Percentiles rank a stretch among this genome's conserved stretches.
Conservation (phyloP, 805 yeast species). For the Zygosaccharomyces rouxii region DNA sequence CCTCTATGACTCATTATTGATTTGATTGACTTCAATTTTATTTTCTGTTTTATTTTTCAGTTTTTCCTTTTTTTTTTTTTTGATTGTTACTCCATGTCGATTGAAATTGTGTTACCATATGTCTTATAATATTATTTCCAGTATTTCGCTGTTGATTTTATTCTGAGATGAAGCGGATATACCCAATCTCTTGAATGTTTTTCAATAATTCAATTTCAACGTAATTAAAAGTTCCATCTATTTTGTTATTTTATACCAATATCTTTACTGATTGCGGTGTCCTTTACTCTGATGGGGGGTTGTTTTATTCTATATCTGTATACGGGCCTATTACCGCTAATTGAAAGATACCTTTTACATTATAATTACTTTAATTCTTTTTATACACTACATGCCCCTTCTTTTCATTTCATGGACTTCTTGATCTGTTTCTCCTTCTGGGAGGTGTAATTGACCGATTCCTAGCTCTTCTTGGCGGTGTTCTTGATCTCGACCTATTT, state of each 20-base stretch:
- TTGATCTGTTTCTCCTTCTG: slow-evolving; percentile 12
- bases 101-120: too few species aligned
- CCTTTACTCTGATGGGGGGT: not conserved
- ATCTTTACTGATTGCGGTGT: not conserved
- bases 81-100: not conserved
- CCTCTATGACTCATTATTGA: slow-evolving; percentile 1
- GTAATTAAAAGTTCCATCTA: not conserved
- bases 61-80: too few species aligned
- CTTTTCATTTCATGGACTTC: slow-evolving; percentile 7
- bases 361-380: not conserved
- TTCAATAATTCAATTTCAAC: not conserved
- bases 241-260: slow-evolving; percentile 3
- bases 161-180: too few species aligned
- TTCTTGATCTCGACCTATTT: slow-evolving; percentile 10
- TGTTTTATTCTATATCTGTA: slow-evolving; percentile 6
- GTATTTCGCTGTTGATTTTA: too few species aligned
- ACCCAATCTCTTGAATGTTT: too few species aligned
- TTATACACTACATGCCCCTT: not conserved
- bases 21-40: not conserved
- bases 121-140: too few species aligned
- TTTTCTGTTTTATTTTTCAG: not conserved
- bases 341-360: slow-evolving; percentile 9
- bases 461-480: slow-evolving; percentile 20
- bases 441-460: slow-evolving; percentile 24
- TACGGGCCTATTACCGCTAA: slow-evolving; percentile 9